Evolutionary conservation across 2,329 filamentous ascomycete species (phyloP), one percentile per base, ranked within the genome.

Genomic region (Cladophialophora bantiana): DNA sequence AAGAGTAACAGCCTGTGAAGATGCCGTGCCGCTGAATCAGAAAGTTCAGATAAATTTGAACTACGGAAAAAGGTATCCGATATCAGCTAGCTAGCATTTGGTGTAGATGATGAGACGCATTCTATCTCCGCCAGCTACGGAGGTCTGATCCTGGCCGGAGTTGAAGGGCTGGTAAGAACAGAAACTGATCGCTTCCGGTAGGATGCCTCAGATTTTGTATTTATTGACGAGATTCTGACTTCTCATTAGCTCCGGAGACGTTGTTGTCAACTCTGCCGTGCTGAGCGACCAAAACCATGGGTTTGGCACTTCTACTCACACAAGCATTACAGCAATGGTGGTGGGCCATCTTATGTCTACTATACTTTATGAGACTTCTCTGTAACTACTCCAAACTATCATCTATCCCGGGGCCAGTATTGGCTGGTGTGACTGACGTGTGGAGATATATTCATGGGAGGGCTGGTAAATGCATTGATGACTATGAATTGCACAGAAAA

Each of bases 401-500:
- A 1, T 42, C n/a, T 34, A 32, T 57, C n/a, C 54, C 54, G 4
- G 54, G 54, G 4, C 54, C 54, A 38, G 34, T 38, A n/a, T 36
- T 34, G 15, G 54, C 54, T 12, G 34, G 32, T 38, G 26, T 57
- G 34, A 34, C 54, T 38, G 54, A 57, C 34, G 15, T 57, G 34
- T 57, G 54, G 54, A 34, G 34, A 34, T 57, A 42, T 38, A 12
- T 57, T 15, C 54, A 34, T 5, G 34, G 34, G 12, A 18, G n/a
- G 32, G 18, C 32, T 20, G 32, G 54, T 20, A 57, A 57, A 34
- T 26, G 26, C 12, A n/a, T 54, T 13, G n/a, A 54, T 13, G 54
- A 57, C 32, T 57, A 57, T 20, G n/a, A 59, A 45, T 15, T 59
- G 38, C 57, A 59, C 38, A 38, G 40, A 32, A 42, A 34, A n/a